Evolutionary conservation across 1,139 yeast species (phyloP), one percentile per base, ranked within the genome.

Genomic region (Diutina siamensis): DNA sequence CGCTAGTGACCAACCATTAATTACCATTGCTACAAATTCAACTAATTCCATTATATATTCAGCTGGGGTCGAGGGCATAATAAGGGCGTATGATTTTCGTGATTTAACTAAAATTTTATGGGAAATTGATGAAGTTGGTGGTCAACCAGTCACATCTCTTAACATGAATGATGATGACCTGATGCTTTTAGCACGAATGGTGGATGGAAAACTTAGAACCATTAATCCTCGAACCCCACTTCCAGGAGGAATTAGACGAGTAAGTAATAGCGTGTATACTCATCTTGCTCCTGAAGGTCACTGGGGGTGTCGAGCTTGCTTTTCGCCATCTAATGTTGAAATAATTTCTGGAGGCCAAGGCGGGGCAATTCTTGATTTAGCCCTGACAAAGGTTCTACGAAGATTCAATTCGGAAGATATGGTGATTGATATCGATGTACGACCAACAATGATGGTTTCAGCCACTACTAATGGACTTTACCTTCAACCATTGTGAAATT

Each of bases 61-160:
- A 3, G 67, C 81, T 0, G 95, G 95, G 0, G 74, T 85, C 2
- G 92, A 84, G 49, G 82, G 87, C 1, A 61, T 67, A 0, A 68
- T 85, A 0, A 58, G 63, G 44, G 81, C 79, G 1, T 79, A 71
- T 61, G 92, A 83, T 53, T 48, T 73, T 31, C 60, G 80, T 51
- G 60, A 22, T n/a, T 3, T 61, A 31, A 60, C 61, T 5, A 49
- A 54, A 12, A 68, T 75, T 0, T 44, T 71, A n/a, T 80, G 83
- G 76, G 57, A 55, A 18, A 65, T 72, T 44, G 61, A 57, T 27
- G 83, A 78, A 44, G 58, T 61, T 10, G 71, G 66, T 46, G 27
- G 18, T 5, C 15, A 13, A 3, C 63, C 80, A 1, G 71, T 82
- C 13, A 77, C 88, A 0, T 62, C 82, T 19, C 53, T 74, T 1